A percentile compares a stretch with the other conserved stretches of the same genome.
Conservation (phyloP, 345 rosid genomes). For the Eucalyptus sp. region DNA sequence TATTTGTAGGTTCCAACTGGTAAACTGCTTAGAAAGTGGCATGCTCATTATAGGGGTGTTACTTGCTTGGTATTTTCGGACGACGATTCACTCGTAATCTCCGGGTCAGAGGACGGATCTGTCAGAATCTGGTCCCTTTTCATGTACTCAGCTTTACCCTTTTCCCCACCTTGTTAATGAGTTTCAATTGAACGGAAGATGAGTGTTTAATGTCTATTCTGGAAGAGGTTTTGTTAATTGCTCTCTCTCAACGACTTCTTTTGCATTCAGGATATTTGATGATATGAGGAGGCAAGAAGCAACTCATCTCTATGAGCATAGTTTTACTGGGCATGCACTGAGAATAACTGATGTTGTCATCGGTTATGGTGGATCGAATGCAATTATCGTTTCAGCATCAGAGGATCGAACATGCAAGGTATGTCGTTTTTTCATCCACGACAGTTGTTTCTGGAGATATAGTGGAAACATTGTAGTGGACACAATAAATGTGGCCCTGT, state of each 20-base stretch:
- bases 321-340: conserved; percentile 47
- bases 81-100: conserved; percentile 63
- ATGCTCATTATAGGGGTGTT: conserved; percentile 58
- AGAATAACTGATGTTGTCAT: conserved; percentile 48
- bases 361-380: conserved; percentile 67
- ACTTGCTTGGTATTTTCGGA: conserved; percentile 70
- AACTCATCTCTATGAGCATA: conserved; percentile 40
- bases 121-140: conserved; percentile 80
- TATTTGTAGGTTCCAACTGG: conserved; percentile 56
- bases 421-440: neutral
- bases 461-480: neutral
- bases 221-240: neutral
- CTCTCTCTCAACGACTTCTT: neutral
- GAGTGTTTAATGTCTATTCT: neutral
- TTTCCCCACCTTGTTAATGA: neutral
- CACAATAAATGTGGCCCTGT: neutral
- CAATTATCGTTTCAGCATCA: conserved; percentile 70
- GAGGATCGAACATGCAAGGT: conserved; percentile 87
- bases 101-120: conserved; percentile 77
- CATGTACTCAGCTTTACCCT: conserved; percentile 19
- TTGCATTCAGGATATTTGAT: conserved; percentile 56
- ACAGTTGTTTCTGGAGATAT: neutral
- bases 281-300: conserved; percentile 36
- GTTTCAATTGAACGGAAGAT: neutral
- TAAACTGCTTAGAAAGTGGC: conserved; percentile 73